Evolutionary conservation across 2,329 filamentous ascomycete species (phyloP), one percentile per base, ranked within the genome.

Genomic region (Fusarium nygamai): DNA sequence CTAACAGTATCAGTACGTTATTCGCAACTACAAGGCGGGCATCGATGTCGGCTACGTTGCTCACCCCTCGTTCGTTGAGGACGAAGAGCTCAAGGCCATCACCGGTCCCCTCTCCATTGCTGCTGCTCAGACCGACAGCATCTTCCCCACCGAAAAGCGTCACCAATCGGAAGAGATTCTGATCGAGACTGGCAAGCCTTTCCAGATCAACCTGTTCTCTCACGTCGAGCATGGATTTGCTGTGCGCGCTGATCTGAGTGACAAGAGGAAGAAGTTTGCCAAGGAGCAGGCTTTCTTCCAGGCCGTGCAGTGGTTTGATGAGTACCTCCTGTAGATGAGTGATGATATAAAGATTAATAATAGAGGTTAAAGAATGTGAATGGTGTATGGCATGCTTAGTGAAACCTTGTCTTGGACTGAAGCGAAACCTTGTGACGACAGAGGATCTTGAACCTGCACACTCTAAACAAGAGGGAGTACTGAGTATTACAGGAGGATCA

Each of bases 241-340:
- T 22, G 91, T 94, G 13, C 88, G 93, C 41, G 89, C 86, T 8
- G 91, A 96, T 76, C 64, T 87, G 34, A 83, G 83, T 6, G 83
- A 87, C 65, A 83, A 84, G 27, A 74, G 78, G 64, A 83, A 89
- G 78, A 90, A 88, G 82, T 95, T 90, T 80, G 92, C 91, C 38
- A 95, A 95, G 86, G 92, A 96, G 84, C 88, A 91, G 80, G 93
- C 94, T 2, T 95, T 95, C 81, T 83, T 88, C 74, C 93, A 96
- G 86, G 93, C 93, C 33, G 87, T 94, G 60, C 83, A 86, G 66
- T 96, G 93, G 92, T 95, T 96, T 78, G 88, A 92, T 62, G 86
- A 91, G 22, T 84, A 80, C 59, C 67, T 83, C 29, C 16, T 56
- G 16, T 72, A 58, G 38, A 69, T 24, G 34, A 58, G 16, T 38